Conservation (phyloP, 2,329 filamentous ascomycete species). For the Thelonectria olida region DNA sequence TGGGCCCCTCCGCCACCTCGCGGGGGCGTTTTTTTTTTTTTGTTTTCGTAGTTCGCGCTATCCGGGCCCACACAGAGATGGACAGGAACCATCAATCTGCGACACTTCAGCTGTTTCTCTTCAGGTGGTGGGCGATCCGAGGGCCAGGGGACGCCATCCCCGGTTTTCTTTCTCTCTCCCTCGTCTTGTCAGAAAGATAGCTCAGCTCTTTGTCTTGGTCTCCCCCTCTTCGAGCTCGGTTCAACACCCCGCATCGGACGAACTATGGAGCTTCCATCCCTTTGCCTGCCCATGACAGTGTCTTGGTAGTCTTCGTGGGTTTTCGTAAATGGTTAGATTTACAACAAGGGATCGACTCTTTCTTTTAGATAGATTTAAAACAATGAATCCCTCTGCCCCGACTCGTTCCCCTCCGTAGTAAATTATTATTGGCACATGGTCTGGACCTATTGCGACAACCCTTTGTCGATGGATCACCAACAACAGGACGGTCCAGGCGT, state of each 20-base stretch:
- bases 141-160: not conserved
- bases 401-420: not conserved
- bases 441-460: not conserved
- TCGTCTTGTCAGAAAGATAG: not conserved
- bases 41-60: not conserved
- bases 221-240: too few species aligned
- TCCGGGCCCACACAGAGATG: not conserved
- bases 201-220: not conserved
- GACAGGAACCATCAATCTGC: not conserved
- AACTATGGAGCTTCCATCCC: not conserved
- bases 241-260: too few species aligned
- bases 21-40: not conserved
- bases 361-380: too few species aligned
- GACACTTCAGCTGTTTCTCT: not conserved
- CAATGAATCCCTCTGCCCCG: not conserved
- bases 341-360: too few species aligned
- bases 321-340: too few species aligned
- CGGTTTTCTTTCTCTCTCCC: not conserved
- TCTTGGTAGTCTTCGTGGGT: too few species aligned
- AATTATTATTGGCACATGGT: not conserved
- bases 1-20: slow-evolving; percentile 11
- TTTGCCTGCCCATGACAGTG: not conserved
- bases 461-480: not conserved
- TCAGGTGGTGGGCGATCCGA: not conserved
- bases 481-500: not conserved